phyloP scores from a whole-genome alignment of 495 filamentous ascomycete genomes.

The Hypomontagnella monticulosa region DNA sequence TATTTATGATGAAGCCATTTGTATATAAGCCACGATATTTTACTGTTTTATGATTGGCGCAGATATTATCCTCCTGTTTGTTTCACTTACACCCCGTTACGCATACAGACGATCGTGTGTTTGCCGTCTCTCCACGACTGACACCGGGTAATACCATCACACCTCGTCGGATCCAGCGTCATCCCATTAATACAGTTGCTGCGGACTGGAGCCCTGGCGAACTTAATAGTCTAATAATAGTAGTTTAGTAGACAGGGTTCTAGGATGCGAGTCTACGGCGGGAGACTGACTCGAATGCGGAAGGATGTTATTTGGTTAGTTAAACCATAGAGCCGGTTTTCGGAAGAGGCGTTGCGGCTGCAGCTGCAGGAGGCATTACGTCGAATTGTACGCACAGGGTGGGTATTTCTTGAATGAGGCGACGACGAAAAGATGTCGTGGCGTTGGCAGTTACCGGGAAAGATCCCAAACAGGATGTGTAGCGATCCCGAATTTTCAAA shows the following conservation, averaged over 20 bases:
- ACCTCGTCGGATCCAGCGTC: constrained; percentile 16
- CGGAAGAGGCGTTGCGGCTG: constrained; percentile 1
- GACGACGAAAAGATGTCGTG: constrained; percentile 14
- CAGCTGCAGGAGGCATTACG: constrained; percentile 12
- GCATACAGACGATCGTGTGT: background rate
- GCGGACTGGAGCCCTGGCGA: constrained; percentile 24
- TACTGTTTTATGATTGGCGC: constrained; percentile 15
- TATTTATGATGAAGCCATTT: constrained; percentile 6
- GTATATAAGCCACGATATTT: constrained; percentile 24
- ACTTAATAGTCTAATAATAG: constrained; percentile 41
- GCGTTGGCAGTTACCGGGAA: constrained; percentile 12
- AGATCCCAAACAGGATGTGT: constrained; percentile 18
- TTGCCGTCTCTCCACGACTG: background rate
- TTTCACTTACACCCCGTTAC: constrained; percentile 7
- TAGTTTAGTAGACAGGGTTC: constrained; percentile 5
- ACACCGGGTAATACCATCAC: background rate
- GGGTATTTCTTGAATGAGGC: constrained; percentile 14
- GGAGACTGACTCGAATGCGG: background rate
- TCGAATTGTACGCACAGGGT: constrained; percentile 5
- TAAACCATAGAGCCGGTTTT: background rate
- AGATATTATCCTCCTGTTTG: constrained; percentile 13
- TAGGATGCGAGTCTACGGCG: constrained; percentile 7
- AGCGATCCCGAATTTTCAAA: constrained; percentile 7
- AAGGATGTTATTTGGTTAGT: background rate
- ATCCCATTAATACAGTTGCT: constrained; percentile 15